Percentiles rank a stretch among this genome's conserved stretches.
Conservation (phyloP, 2,329 filamentous ascomycete genomes). For the Colletotrichum sp. region DNA sequence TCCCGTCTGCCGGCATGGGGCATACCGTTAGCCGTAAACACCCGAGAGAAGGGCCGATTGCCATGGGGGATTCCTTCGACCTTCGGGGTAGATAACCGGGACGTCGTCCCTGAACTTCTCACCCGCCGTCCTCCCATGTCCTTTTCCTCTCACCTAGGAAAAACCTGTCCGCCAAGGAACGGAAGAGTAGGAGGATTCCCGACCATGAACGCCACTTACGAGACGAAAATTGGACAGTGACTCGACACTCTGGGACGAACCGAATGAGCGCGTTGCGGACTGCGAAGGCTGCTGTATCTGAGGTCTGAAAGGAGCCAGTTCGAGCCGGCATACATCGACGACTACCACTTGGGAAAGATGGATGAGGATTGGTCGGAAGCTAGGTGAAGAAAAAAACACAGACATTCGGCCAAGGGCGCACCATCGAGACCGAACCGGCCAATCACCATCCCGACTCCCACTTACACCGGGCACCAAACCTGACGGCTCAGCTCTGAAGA, state of each 20-base stretch:
- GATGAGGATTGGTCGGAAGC: neutral
- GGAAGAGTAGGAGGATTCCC: neutral
- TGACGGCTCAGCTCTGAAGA: neutral
- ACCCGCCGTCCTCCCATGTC: too few relatives aligned
- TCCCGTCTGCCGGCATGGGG: conserved; percentile 11
- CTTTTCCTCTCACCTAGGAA: too few relatives aligned
- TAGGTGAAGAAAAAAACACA: neutral
- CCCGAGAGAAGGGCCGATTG: conserved; percentile 21
- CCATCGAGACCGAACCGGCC: neutral
- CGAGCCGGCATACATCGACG: too few relatives aligned
- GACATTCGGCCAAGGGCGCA: neutral
- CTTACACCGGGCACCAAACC: neutral
- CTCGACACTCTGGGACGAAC: neutral
- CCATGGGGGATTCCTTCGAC: neutral
- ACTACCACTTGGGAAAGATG: too few relatives aligned
- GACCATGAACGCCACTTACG: neutral
- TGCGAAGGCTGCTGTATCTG: too few relatives aligned
- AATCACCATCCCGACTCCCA: neutral
- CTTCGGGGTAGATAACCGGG: conserved; percentile 16
- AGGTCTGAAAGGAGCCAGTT: too few relatives aligned
- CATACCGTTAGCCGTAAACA: conserved; percentile 6
- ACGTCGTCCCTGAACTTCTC: neutral
- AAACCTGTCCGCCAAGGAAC: too few relatives aligned
- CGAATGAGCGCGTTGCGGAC: neutral
- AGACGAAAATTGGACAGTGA: neutral